Percentiles rank a stretch among this genome's conserved stretches.
These are phyloP conservation scores for Senna tora DNA, from an alignment of 306 rosid species.

Conservation along the genomic window DNA sequence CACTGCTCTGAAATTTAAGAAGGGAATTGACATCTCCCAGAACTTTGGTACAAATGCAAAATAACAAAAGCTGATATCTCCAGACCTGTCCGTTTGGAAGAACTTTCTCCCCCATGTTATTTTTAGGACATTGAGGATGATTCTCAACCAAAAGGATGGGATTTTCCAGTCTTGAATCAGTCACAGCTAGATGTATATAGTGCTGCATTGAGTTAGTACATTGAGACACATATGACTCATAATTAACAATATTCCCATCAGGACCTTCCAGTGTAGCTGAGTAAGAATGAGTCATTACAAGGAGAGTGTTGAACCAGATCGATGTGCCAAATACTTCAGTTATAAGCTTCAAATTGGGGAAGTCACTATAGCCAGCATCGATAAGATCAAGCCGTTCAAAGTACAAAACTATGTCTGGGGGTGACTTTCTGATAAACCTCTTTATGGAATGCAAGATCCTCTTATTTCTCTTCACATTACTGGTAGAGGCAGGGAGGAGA, in stretches of 20 bases:
- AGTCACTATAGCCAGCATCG: conserved; percentile 52
- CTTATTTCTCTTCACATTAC: conserved; percentile 76
- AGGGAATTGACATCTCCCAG: conserved; percentile 79
- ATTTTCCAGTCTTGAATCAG: conserved; percentile 84
- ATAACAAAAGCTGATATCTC: conserved; percentile 81
- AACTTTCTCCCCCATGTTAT: conserved; percentile 74
- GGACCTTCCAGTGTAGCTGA: conserved; percentile 82
- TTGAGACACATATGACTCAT: conserved; percentile 66
- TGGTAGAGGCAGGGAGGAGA: conserved; percentile 61
- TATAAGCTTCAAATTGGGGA: conserved; percentile 67
- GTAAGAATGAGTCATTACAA: conserved; percentile 93
- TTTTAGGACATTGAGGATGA: conserved; percentile 79
- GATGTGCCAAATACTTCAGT: conserved; percentile 86
- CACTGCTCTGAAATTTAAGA: conserved; percentile 75
- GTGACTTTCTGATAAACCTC: conserved; percentile 77
- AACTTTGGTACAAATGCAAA: conserved; percentile 83
- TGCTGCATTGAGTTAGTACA: conserved; percentile 69
- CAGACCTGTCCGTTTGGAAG: conserved; percentile 98
- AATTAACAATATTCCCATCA: conserved; percentile 64
- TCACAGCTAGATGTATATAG: conserved; percentile 78
- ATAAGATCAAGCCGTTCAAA: conserved; percentile 86
- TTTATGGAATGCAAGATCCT: conserved; percentile 75
- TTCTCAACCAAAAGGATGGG: conserved; percentile 92
- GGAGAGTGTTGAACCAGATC: conserved; percentile 91
- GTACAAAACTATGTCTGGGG: conserved; percentile 91